Conservation (phyloP, 2,329 filamentous ascomycete genomes). For the Zymoseptoria tritici region DNA sequence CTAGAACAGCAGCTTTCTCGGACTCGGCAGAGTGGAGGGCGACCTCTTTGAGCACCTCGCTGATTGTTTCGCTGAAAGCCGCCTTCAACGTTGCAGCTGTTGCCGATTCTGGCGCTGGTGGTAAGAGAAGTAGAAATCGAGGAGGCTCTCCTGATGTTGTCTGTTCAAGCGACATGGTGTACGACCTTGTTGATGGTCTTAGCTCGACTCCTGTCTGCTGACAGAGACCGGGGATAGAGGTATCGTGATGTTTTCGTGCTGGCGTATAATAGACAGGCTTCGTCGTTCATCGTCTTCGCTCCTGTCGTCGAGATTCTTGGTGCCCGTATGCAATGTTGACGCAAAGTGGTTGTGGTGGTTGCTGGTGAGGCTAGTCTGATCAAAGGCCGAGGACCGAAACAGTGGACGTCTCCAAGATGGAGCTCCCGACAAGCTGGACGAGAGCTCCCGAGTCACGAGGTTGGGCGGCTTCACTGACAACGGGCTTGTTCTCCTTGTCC, state of each 20-base stretch:
- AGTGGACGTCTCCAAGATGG: not conserved
- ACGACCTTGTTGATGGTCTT: not conserved
- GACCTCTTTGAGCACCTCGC: constrained; percentile 36
- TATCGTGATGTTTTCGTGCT: not conserved
- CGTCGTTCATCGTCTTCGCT: not conserved
- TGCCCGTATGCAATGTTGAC: not conserved
- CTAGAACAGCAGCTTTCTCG: constrained; percentile 38
- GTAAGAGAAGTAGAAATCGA: constrained; percentile 38
- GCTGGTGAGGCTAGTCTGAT: not conserved
- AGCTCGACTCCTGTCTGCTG: not conserved
- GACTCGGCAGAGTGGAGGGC: constrained; percentile 27
- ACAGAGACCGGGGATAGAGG: not conserved
- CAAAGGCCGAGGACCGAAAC: not conserved
- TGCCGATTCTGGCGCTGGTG: constrained; percentile 35
- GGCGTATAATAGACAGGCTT: not conserved
- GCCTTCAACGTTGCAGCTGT: constrained; percentile 36
- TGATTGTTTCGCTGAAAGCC: constrained; percentile 37
- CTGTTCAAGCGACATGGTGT: not conserved
- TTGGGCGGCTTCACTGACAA: not conserved
- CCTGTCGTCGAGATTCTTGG: not conserved
- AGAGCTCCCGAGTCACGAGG: not conserved
- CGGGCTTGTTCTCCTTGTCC: not conserved
- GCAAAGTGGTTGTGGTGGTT: not conserved
- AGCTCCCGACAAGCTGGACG: not conserved
- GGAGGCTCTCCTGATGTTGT: constrained; percentile 18